Base-by-base conservation (phyloP, 257 asterid species). In the Solanum dulcamara region DNA sequence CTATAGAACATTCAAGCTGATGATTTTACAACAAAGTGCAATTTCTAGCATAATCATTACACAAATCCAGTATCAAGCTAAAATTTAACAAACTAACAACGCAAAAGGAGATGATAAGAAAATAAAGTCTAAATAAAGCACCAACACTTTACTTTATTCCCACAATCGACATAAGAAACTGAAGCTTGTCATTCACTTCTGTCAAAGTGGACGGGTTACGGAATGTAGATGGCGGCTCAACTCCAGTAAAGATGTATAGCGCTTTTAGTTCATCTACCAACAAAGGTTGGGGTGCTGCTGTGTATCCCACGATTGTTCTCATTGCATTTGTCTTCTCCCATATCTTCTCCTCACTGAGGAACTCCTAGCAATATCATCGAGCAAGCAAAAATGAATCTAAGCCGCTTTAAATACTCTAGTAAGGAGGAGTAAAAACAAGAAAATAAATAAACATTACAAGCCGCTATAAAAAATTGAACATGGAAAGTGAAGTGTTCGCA, bases 91-190 rank as follows among this genome's bases (percentile, higher is more conserved):
- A 75, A 74, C 14, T 9, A 24, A 42, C 59, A 14, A 0, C 9
- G 13, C 48, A 75, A 75, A 44, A 26, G n/a, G 13, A 35, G 50
- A 70, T 7, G 3, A 71, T 12, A 12, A 40, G 12, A 75, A 26
- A 75, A 26, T 26, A 75, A 9, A 26, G 59, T 15, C 38, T 38
- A 24, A 30, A 28, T 44, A 28, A 79, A 48, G 44, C 2, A 4
- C 64, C 9, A 14, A 1, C 6, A 28, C 1, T 33, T 70, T 80
- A 94, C 88, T 93, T 96, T 17, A 92, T 84, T 59, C 98, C 98
- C 10, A 94, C 92, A 48, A 96, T 91, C 18, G 99, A 92, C 95
- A 91, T 96, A 24, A 96, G 98, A 84, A 92, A 91, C 20, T 44
- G 85, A 64, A 96, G 94, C 83, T 92, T 92, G 46, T 87, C 85